Evolutionary conservation across 208 protist species (phyloP), one percentile per base, ranked within the genome.

Genomic region (Trypanosoma conorhini): DNA sequence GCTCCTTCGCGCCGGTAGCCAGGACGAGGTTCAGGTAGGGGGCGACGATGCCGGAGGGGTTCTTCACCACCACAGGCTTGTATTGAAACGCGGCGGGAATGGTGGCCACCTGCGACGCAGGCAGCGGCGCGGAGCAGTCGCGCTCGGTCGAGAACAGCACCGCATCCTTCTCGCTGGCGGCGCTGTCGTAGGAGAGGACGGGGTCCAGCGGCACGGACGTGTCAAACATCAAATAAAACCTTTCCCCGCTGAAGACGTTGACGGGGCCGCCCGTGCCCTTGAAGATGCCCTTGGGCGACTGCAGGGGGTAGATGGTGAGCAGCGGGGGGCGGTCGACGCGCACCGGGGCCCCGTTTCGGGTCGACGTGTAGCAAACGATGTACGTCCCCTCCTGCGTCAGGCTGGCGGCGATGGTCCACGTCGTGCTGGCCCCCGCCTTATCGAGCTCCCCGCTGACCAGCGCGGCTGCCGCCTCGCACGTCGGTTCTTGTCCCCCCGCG

Each of bases 201-300:
- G 83, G 68, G 62, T 87, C 75, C 46, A 97, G 82, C 64, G 58
- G 62, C 51, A 83, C 88, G 0, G 75, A 74, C 9, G 87, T 93
- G 56, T 85, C 79, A 62, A 97, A 95, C 72, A 88, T 89, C 51
- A 97, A 77, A 57, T 88, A 89, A 57, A 97, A 88, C 0, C 86
- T 84, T 72, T 95, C 82, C 13, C 89, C 89, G 52, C 82, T 83
- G 31, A 73, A 77, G 0, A 87, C 81, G n/a, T 59, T 70, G 7
- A 88, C 62, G 22, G 62, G 62, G 48, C 81, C 52, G 40, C 75
- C 75, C 30, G 67, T 64, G 50, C 85, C 72, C 38, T 82, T 85
- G 79, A 92, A 93, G 63, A 85, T 79, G 9, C 83, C 87, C 28
- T 69, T 85, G 19, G 91, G 91, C 21, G 88, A 93, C 71, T 95